Base-by-base conservation (phyloP, 2,329 filamentous ascomycete genomes). In the Ceratocystiopsis brevicomis region DNA sequence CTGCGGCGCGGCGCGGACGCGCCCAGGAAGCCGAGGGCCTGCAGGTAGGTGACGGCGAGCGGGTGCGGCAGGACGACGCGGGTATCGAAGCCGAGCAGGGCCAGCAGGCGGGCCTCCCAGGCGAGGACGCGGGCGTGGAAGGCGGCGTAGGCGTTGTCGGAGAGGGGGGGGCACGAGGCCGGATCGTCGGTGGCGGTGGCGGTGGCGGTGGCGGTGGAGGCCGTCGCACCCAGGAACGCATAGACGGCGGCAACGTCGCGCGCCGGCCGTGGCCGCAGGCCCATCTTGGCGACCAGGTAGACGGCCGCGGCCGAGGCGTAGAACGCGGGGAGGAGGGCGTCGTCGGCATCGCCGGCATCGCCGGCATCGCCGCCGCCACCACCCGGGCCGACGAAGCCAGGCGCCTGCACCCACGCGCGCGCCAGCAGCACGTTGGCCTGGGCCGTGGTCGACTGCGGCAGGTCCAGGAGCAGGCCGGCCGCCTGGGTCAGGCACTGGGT, bases 21-120 rank as follows among this genome's bases (percentile, higher is more conserved):
- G 0, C n/a, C 44, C 18, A 73, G 52, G 40, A 81, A 78, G 46
- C 85, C 83, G 16, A 98, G 72, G 0, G 87, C 80, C 61, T 96
- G 88, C 1, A 96, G 73, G 57, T 96, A 98, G 6, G 87, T 95
- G 45, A 96, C 72, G 46, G 83, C 83, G 14, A 96, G 72, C 0
- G 81, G 73, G 55, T 96, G 84, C 0, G 90, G 90, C 0, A 95
- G 69, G 1, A 83, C 76, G 12, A 92, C 83, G 51, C 90, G 83
- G 2, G 79, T 82, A 53, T 92, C 73, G 59, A 94, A 96, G 14
- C 78, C 77, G 0, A 95, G 66, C 0, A 75, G 68, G 47, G 76
- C 75, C 2, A 96, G 69, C 16, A 96, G 75, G 37, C 77, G 73
- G 4, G 80, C 73, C 59, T 98, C 90, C 40, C 78, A 70, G n/a